Evolutionary conservation across 768 basidiomycete species (phyloP).

Genomic region (Pholiota microspora): DNA sequence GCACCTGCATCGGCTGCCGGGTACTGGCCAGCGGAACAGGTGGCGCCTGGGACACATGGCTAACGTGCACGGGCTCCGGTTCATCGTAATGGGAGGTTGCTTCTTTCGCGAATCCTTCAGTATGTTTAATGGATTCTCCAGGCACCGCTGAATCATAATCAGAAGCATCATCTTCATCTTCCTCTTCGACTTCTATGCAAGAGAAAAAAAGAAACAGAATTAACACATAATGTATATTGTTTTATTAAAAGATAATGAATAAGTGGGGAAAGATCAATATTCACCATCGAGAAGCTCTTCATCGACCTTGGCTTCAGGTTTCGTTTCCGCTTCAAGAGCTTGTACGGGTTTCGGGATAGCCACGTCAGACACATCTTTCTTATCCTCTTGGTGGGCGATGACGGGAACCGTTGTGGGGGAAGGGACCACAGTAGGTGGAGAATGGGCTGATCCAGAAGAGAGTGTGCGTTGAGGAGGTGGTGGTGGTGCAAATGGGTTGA

Average conservation of each 20-base stretch:
- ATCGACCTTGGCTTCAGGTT: constrained; percentile 14
- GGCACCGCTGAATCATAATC: background rate
- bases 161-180: constrained; percentile 15
- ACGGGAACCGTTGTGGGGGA: background rate
- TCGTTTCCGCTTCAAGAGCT: constrained; percentile 8
- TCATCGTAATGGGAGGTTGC: constrained; percentile 1
- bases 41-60: constrained; percentile 1
- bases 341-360: background rate
- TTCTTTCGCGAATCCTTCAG: background rate
- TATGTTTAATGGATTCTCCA: background rate
- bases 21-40: constrained; percentile 1
- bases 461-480: constrained; percentile 21
- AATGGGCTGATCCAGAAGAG: constrained; percentile 5
- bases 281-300: constrained; percentile 30
- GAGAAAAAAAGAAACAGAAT: constrained; percentile 17
- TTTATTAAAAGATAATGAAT: constrained; percentile 14
- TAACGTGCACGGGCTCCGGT: background rate
- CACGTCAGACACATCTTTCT: background rate
- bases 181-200: constrained; percentile 19
- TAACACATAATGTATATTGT: constrained; percentile 25
- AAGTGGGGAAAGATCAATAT: constrained; percentile 27
- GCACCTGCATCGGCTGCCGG: constrained; percentile 10
- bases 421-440: constrained; percentile 12
- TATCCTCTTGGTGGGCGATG: background rate
- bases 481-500: constrained; percentile 53